Evolutionary conservation across 202 grass and related monocot genomes (phyloP).

Genomic region (Zizania palustris): DNA sequence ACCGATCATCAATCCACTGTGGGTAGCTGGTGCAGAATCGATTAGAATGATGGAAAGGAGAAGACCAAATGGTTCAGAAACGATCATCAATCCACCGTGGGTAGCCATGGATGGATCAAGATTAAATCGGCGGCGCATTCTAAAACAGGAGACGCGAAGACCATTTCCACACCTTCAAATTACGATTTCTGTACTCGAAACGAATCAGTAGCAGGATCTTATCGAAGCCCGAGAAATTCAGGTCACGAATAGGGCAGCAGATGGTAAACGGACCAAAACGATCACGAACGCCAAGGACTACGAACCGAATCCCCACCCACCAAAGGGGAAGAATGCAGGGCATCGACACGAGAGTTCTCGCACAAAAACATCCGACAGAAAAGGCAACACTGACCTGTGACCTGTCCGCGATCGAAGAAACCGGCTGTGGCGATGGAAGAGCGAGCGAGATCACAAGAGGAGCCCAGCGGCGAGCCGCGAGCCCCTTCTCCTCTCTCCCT

Average conservation of each 20-base stretch:
- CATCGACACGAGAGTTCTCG: background rate
- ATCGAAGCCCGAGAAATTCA: background rate
- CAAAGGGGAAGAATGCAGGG: background rate
- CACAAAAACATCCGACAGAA: background rate
- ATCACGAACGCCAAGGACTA: background rate
- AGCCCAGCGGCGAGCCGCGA: conserved; percentile 17
- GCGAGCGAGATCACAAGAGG: conserved; percentile 14
- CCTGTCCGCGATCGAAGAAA: conserved; percentile 15
- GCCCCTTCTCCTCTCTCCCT: background rate
- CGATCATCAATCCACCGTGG: too few species aligned
- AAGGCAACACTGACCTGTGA: conserved; percentile 26
- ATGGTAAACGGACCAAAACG: background rate
- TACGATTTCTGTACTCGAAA: background rate
- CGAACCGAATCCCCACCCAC: conserved; percentile 17
- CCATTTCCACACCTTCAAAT: background rate
- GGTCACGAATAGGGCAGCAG: background rate
- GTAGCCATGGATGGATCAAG: background rate
- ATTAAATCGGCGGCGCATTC: background rate
- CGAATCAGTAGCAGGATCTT: background rate
- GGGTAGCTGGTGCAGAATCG: too few species aligned
- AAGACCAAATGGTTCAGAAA: background rate
- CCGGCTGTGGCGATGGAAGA: background rate
- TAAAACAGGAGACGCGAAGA: background rate
- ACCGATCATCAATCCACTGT: too few species aligned
- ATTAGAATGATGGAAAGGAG: background rate